phyloP scores from a whole-genome alignment of 2,329 filamentous ascomycete species.

The Thermothelomyces thermophilus region DNA sequence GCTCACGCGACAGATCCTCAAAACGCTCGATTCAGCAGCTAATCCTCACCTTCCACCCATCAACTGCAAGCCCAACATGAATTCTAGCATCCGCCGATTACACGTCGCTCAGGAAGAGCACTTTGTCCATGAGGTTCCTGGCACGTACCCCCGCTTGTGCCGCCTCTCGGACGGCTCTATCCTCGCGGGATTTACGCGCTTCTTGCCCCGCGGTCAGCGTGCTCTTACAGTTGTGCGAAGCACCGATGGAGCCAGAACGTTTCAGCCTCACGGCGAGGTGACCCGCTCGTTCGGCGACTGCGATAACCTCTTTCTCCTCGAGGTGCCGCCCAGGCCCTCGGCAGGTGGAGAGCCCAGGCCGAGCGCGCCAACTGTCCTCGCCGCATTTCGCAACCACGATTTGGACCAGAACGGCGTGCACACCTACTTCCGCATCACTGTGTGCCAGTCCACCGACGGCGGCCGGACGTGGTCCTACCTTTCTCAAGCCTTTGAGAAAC shows the following conservation, averaged over 20 bases:
- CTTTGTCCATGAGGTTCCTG: constrained; percentile 31
- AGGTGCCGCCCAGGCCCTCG: constrained; percentile 27
- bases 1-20: background rate
- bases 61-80: background rate
- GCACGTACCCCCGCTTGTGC: constrained; percentile 43
- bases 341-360: background rate
- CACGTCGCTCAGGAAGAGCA: constrained; percentile 14
- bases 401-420: background rate
- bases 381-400: constrained; percentile 40
- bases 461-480: constrained; percentile 38
- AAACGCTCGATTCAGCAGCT: background rate
- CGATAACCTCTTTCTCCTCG: constrained; percentile 42
- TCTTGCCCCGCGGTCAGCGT: constrained; percentile 29
- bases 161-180: constrained; percentile 39
- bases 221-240: constrained; percentile 39
- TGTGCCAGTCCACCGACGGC: constrained; percentile 40
- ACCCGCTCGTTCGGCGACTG: constrained; percentile 37
- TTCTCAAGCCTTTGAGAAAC: constrained; percentile 37
- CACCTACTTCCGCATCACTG: constrained; percentile 39
- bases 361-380: constrained; percentile 30
- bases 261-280: constrained; percentile 37
- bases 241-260: constrained; percentile 37
- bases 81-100: background rate
- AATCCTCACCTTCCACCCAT: background rate
- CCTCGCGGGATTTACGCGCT: constrained; percentile 39